Base-by-base conservation (phyloP, 306 rosid genomes). In the Lathyrus sativus region DNA sequence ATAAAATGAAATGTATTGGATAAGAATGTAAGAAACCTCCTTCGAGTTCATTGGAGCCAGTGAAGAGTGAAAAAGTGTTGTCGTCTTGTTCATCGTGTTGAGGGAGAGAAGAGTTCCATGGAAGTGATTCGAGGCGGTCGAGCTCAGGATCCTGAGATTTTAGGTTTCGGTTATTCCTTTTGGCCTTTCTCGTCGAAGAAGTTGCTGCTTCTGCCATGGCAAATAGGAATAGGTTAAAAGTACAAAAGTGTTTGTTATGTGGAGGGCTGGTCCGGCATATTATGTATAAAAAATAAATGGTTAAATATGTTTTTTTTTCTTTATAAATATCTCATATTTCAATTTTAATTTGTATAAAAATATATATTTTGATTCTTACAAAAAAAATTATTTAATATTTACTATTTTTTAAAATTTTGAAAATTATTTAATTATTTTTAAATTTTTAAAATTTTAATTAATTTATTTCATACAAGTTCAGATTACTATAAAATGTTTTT, bases 1-100 rank as follows among this genome's bases (percentile, higher is more conserved):
- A 4, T 3, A 19, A 51, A 51, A 51, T 6, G n/a, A 24, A 13
- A n/a, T 51, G 12, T 3, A 37, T 38, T 56, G 57, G 4, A n/a
- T 13, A 63, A 12, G 7, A 44, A 15, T 15, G 46, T 19, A 82
- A 83, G 90, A 4, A 82, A 31, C 97, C 97, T 88, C 97, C 97
- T 87, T 91, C 96, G 26, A 88, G 91, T 76, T 89, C 91, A 55
- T 80, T 87, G 22, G 91, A 74, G 69, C 93, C 96, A 31, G 65
- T 78, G 67, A 85, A 56, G 22, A 81, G 28, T 24, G 95, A 72
- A 76, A 89, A 85, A 0, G 80, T 31, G 35, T 73, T 84, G 4
- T 87, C 79, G 7, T 87, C 29, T 19, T 51, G 4, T 51, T 51
- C 78, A 4, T 60, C 73, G 0, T 67, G 31, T 59, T 51, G 71